Evolutionary conservation across 2,329 filamentous ascomycete genomes (phyloP), one percentile per base, ranked within the genome.

Genomic region (Colletotrichum falcatum): DNA sequence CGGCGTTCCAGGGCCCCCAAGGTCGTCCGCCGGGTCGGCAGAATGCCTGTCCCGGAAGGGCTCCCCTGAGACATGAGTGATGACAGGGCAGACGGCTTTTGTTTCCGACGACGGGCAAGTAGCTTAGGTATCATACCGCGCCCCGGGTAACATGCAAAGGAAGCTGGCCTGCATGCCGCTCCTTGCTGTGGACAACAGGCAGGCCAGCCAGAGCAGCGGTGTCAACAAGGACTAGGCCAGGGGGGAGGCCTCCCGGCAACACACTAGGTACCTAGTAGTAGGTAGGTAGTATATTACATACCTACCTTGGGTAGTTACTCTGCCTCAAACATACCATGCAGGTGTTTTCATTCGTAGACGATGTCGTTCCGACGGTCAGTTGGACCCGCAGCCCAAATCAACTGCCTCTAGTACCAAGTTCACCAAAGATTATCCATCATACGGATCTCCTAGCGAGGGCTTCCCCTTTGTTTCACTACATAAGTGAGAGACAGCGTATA

Each of bases 41-140:
- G 62, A 55, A 48, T 61, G 62, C 55, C 66, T 70, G 55, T 55
- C 46, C 62, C 48, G 46, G 39, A 35, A 63, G 55, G 30, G 48
- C 14, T 62, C 30, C 37, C 55, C 66, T 61, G 62, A 70, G 66
- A 70, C 62, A 54, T 66, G 62, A 70, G 66, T 66, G 55, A 54
- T 66, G 66, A 66, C 62, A 70, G 66, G 62, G 18, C 44, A 61
- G 48, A 55, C 48, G 20, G n/a, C 44, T 39, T 66, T 66, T 66
- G 62, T 70, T 70, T 61, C 66, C 62, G 48, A 61, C 59, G n/a
- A 28, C n/a, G n/a, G 58, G 33, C 42, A 9, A 51, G 16, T 30
- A 39, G 44, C 7, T n/a, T n/a, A n/a, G n/a, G 53, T 26, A 39
- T 39, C n/a, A n/a, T 18, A 56, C 30, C 53, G n/a, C n/a, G n/a